These are phyloP conservation scores for Fusarium tjaetaba DNA, from an alignment of 2,329 filamentous ascomycete species.

Conservation along the genomic window DNA sequence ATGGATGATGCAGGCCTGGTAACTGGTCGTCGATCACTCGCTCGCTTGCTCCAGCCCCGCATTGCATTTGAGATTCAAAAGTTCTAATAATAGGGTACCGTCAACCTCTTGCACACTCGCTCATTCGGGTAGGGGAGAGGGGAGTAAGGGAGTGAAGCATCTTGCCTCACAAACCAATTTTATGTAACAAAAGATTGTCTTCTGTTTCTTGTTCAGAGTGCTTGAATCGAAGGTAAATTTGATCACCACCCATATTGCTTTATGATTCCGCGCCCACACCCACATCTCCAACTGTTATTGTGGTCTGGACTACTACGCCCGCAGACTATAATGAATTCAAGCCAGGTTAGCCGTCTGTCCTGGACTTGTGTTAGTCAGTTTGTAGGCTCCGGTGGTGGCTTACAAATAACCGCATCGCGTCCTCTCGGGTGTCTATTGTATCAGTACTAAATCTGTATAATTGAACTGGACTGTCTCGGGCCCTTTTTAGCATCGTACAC, in stretches of 20 bases:
- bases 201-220: background rate
- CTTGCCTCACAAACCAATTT: background rate
- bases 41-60: conserved; percentile 14
- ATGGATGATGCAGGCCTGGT: background rate
- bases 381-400: no score
- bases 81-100: conserved; percentile 34
- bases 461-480: no score
- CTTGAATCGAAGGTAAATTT: background rate
- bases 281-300: no score
- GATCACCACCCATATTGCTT: background rate
- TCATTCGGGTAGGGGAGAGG: conserved; percentile 5
- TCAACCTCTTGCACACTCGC: conserved; percentile 26
- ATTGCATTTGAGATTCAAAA: conserved; percentile 5
- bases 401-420: no score
- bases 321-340: no score
- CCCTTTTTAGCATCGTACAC: no score
- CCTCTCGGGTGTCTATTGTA: no score
- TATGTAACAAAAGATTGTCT: background rate
- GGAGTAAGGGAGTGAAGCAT: background rate
- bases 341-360: no score
- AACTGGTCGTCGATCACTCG: background rate
- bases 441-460: no score
- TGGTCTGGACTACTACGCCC: no score
- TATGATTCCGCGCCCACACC: background rate
- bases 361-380: no score